Evolutionary conservation across 495 filamentous ascomycete species (phyloP).

Genomic region (Cryomyces antarcticus): DNA sequence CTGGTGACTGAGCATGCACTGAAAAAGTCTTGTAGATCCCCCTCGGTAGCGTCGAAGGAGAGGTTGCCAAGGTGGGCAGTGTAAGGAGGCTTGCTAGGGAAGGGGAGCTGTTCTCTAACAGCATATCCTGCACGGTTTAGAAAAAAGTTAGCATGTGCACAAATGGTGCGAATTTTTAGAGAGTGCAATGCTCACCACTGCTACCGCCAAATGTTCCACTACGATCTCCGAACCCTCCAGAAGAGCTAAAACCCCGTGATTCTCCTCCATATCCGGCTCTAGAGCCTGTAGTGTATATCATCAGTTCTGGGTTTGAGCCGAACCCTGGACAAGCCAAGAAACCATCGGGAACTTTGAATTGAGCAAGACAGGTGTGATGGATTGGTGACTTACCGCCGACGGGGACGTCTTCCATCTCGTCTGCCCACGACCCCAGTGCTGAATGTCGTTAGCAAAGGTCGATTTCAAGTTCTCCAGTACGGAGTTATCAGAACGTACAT

Average conservation of each 20-base stretch:
- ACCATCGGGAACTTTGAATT: constrained; percentile 5
- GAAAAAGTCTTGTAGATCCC: constrained; percentile 71
- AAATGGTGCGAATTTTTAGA: background rate
- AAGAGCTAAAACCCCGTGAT: constrained; percentile 24
- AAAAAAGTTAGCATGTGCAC: background rate
- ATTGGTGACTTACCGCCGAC: constrained; percentile 39
- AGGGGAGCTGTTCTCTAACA: constrained; percentile 54
- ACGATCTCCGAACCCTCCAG: constrained; percentile 25
- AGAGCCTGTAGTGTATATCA: constrained; percentile 3
- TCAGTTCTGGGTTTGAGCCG: no score
- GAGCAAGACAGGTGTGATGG: constrained; percentile 1
- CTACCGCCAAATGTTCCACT: constrained; percentile 10
- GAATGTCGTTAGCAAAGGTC: constrained; percentile 7
- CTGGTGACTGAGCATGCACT: constrained; percentile 61
- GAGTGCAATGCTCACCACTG: background rate
- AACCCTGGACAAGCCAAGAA: constrained; percentile 9
- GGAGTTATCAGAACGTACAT: constrained; percentile 29
- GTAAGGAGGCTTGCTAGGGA: constrained; percentile 79
- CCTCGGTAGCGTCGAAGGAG: constrained; percentile 72
- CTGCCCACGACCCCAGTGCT: constrained; percentile 92
- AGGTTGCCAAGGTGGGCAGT: constrained; percentile 94
- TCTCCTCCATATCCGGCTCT: constrained; percentile 23
- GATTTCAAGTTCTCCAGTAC: constrained; percentile 1
- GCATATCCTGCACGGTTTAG: background rate
- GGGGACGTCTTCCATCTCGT: constrained; percentile 84